Evolutionary conservation across 495 filamentous ascomycete genomes (phyloP).

Genomic region (Trichocladium uniseriatum): DNA sequence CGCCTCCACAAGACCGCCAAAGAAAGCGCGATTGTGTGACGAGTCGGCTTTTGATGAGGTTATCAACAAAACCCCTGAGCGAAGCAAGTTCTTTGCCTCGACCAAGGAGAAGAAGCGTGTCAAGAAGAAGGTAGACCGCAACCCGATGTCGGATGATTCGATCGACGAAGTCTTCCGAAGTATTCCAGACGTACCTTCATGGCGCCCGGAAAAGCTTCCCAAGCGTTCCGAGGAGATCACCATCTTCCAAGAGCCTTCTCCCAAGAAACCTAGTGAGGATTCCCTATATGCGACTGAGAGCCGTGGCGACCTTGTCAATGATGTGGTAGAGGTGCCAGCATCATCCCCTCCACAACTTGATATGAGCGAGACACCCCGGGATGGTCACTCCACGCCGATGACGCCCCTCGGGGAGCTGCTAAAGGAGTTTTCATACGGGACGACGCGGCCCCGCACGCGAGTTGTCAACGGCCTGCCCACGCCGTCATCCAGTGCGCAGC

Average conservation of each 20-base stretch:
- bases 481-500: conserved; percentile 22
- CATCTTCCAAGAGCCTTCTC: conserved; percentile 22
- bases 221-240: conserved; percentile 13
- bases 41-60: conserved; percentile 19
- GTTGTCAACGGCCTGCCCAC: conserved; percentile 25
- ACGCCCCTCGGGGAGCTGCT: conserved; percentile 13
- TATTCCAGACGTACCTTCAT: conserved; percentile 29
- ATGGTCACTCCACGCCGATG: background rate
- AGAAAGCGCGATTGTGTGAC: conserved; percentile 42
- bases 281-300: background rate
- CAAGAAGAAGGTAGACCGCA: conserved; percentile 17
- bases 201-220: background rate
- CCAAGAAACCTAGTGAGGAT: background rate
- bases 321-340: conserved; percentile 23
- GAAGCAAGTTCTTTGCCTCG: conserved; percentile 36
- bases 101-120: conserved; percentile 11
- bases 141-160: conserved; percentile 40
- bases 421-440: conserved; percentile 20
- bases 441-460: conserved; percentile 11
- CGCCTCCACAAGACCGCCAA: conserved; percentile 32
- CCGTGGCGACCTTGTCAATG: background rate
- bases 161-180: conserved; percentile 36
- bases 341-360: conserved; percentile 14
- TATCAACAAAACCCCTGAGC: conserved; percentile 18
- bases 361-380: background rate